phyloP scores from a whole-genome alignment of 805 yeast species.

The Candida nonsorbophila region DNA sequence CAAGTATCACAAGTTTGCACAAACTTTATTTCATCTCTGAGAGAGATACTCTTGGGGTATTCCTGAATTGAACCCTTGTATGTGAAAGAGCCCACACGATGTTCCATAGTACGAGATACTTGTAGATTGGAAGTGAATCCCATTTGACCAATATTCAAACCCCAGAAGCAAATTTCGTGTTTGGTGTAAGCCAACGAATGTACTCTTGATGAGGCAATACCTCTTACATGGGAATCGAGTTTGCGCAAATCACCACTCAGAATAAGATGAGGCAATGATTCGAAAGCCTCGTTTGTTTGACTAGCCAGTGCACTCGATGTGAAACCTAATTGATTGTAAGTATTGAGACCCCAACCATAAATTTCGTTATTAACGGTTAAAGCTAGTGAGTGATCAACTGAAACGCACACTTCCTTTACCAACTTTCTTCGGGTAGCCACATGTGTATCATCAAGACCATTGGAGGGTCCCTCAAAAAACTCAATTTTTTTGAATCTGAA shows the following conservation, averaged over 20 bases:
- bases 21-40: slow-evolving; percentile 47
- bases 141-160: slow-evolving; percentile 78
- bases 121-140: slow-evolving; percentile 37
- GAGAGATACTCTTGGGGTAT: slow-evolving; percentile 35
- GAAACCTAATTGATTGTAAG: slow-evolving; percentile 59
- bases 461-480: slow-evolving; percentile 26
- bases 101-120: slow-evolving; percentile 13
- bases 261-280: slow-evolving; percentile 35
- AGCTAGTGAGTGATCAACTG: slow-evolving; percentile 66
- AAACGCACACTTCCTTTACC: slow-evolving; percentile 37
- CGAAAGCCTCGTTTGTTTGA: slow-evolving; percentile 20
- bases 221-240: slow-evolving; percentile 22
- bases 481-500: slow-evolving; percentile 42
- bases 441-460: slow-evolving; percentile 9
- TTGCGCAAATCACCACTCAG: slow-evolving; percentile 39
- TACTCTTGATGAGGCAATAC: slow-evolving; percentile 58
- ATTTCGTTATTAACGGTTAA: slow-evolving; percentile 49
- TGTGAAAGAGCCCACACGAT: slow-evolving; percentile 20
- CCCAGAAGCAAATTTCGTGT: slow-evolving; percentile 60
- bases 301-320: slow-evolving; percentile 11
- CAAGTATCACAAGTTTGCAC: slow-evolving; percentile 63
- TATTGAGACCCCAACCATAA: slow-evolving; percentile 77
- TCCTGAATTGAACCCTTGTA: slow-evolving; percentile 33
- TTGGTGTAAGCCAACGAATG: slow-evolving; percentile 61
- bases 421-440: slow-evolving; percentile 11